Evolutionary conservation across 345 rosid genomes (phyloP), one percentile per base, ranked within the genome.

Genomic region (Acer yangbiense): DNA sequence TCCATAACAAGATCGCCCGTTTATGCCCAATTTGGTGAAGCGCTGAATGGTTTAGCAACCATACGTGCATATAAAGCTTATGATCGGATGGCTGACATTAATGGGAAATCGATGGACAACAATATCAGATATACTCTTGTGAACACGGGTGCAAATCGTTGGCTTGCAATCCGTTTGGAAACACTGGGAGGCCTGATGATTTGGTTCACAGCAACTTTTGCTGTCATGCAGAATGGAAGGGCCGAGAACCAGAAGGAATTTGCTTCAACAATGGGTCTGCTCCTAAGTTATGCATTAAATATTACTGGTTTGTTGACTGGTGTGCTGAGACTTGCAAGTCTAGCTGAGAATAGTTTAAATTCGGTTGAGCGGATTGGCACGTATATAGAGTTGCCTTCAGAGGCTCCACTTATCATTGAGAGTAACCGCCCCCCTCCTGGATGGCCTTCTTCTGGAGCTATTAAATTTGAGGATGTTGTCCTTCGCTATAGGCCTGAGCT

Each of bases 191-290:
- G 99, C 77, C 88, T 96, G 76, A 96, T 96, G 99, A 95, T 96
- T 80, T 96, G 98, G 99, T 79, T 92, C 71, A 96, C 99, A 57
- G 98, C 99, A n/a, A 91, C 98, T 48, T 94, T 96, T 80, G 98
- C 99, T 16, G 98, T 96, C 70, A 88, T 91, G 98, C 97, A 96
- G 84, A 96, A 96, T 80, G 97, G 91, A 74, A 91, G 84, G 66
- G 95, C 98, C 21, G 94, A 82, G 83, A 86, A 92, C 79, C 99
- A 94, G 87, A 84, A 88, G 85, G 99, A 85, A 52, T 94, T 85
- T 87, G 99, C 99, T 79, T 92, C 99, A 54, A 90, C 98, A 14
- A 96, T 89, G 98, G 99, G 99, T 91, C 87, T 96, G 78, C 99
- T 96, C 83, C 93, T 96, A 68, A 96, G 98, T 76, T 96, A 96